These are phyloP conservation scores for Tolypocladium endophyticum DNA, from an alignment of 2,329 filamentous ascomycete species.

Conservation along the genomic window DNA sequence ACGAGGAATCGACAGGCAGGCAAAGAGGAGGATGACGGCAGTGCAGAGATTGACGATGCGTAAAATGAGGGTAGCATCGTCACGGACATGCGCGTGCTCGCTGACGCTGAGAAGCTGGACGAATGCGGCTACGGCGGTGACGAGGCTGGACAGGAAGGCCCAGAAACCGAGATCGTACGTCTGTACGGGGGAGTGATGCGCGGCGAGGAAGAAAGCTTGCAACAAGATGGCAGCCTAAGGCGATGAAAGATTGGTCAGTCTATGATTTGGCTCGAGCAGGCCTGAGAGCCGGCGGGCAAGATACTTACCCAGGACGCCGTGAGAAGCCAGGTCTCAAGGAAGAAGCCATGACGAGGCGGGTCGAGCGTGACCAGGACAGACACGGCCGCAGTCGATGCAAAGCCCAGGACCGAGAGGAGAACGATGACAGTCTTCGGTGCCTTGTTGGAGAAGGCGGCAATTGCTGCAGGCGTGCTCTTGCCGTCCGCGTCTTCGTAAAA, in stretches of 20 bases:
- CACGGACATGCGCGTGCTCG: slow-evolving; percentile 18
- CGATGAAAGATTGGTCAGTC: neutral
- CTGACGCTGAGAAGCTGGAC: slow-evolving; percentile 31
- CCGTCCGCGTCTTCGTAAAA: slow-evolving; percentile 63
- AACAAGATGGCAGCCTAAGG: slow-evolving; percentile 37
- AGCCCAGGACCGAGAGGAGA: slow-evolving; percentile 41
- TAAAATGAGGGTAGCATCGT: slow-evolving; percentile 30
- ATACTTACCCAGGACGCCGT: slow-evolving; percentile 52
- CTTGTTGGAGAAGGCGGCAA: slow-evolving; percentile 51
- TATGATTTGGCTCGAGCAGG: neutral
- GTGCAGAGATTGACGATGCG: slow-evolving; percentile 35
- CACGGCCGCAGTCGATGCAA: slow-evolving; percentile 44
- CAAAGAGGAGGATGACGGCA: slow-evolving; percentile 32
- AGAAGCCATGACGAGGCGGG: slow-evolving; percentile 22
- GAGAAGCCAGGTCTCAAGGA: slow-evolving; percentile 49
- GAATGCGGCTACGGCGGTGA: slow-evolving; percentile 32
- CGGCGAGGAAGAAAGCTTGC: slow-evolving; percentile 39
- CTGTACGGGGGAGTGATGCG: slow-evolving; percentile 38
- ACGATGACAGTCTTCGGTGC: slow-evolving; percentile 44
- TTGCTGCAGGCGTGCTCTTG: slow-evolving; percentile 51
- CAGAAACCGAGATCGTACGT: slow-evolving; percentile 44
- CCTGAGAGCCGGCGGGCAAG: neutral
- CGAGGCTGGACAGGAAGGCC: slow-evolving; percentile 34
- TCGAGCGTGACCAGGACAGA: slow-evolving; percentile 40
- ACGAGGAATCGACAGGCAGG: slow-evolving; percentile 49